A percentile compares a stretch with the other conserved stretches of the same genome.
Conservation (phyloP, 495 filamentous ascomycete genomes). For the Penicillium manginii region DNA sequence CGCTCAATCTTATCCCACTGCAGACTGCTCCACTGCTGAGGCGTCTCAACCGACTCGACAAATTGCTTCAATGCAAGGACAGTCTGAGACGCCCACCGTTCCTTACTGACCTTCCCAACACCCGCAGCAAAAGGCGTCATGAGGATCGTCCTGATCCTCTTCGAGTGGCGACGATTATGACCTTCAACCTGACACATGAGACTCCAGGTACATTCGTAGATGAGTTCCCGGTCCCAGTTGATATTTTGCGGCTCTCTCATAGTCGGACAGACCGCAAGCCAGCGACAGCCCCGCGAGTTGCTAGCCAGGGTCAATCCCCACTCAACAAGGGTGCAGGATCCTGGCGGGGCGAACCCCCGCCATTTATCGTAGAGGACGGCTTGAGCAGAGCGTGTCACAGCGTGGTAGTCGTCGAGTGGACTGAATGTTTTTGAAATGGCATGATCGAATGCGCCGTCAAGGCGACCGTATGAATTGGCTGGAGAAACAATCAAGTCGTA, state of each 20-base stretch:
- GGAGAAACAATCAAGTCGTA: constrained; percentile 56
- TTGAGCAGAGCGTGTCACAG: constrained; percentile 48
- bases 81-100: constrained; percentile 53
- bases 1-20: constrained; percentile 35
- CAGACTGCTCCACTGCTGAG: constrained; percentile 36
- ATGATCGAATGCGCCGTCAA: constrained; percentile 58
- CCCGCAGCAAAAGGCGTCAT: constrained; percentile 56
- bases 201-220: constrained; percentile 58
- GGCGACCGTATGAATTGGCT: constrained; percentile 54
- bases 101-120: constrained; percentile 43
- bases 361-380: constrained; percentile 46
- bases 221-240: constrained; percentile 55
- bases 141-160: constrained; percentile 44
- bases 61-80: constrained; percentile 55
- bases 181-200: constrained; percentile 50
- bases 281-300: constrained; percentile 44
- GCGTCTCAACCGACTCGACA: constrained; percentile 41
- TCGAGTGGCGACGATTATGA: constrained; percentile 37
- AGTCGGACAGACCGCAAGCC: constrained; percentile 55
- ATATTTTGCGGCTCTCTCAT: constrained; percentile 48
- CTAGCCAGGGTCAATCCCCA: constrained; percentile 19
- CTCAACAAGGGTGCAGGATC: constrained; percentile 49
- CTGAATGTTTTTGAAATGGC: constrained; percentile 54
- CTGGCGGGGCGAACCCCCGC: constrained; percentile 53
- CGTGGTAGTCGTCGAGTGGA: constrained; percentile 45